Base-by-base conservation (phyloP, 225 moss, liverwort and hornwort genomes). In the Neckera pumila region DNA sequence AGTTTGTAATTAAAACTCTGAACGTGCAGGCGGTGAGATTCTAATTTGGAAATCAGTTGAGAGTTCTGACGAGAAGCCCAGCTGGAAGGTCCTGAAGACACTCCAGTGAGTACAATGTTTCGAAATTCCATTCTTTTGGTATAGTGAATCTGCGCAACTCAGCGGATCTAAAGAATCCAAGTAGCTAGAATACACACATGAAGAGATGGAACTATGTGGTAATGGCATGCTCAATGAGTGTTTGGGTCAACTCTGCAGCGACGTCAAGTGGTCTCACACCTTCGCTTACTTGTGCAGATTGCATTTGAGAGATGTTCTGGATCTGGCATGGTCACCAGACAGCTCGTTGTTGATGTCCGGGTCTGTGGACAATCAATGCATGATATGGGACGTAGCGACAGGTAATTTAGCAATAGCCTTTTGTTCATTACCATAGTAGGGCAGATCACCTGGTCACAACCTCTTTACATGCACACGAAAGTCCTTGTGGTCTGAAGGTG, bases 301-400 rank as follows among this genome's bases (percentile, higher is more conserved):
- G 78, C 99, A 99, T 89, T 58, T 85, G 86, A 96, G 96, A 87
- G 99, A 99, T 91, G 97, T 99, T 45, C 79, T 99, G 87, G 99
- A 97, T 92, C 90, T 99, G 76, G 96, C 93, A 33, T 99, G 99
- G 99, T 97, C 99, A 36, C 93, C 94, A 67, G 96, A 99, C 81
- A 95, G 96, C 45, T 76, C 86, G 80, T 93, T 43, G 60, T 91
- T 99, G 85, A 92, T 99, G 67, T 99, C 99, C 12, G 97, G 97
- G 61, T 99, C 99, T 73, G 99, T 99, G 79, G 99, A 99, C 90
- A 99, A 99, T 77, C 96, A 94, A n/a, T 95, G 95, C 89, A 95
- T 97, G 89, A 95, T 99, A 65, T 99, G 99, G 99, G 94, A 96
- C 89, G 93, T 97, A 53, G 79, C 86, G 27, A 88, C 94, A 89